Percentiles rank a stretch among this genome's conserved stretches.
Evolutionary conservation across 2,329 filamentous ascomycete genomes (phyloP).

Genomic region (Endocalyx cinctus): DNA sequence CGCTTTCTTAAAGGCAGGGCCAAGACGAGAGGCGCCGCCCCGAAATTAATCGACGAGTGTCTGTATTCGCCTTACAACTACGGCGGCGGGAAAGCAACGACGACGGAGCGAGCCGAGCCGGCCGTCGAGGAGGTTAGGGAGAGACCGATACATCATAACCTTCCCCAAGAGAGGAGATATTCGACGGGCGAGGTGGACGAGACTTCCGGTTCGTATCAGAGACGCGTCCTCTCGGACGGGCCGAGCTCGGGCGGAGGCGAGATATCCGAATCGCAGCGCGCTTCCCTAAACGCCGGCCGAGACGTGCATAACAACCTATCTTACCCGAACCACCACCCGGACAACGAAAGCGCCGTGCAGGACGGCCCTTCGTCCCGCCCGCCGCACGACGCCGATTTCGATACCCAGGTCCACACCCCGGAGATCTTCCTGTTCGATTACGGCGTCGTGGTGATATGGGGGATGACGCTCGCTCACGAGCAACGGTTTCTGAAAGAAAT

Average conservation of each 20-base stretch:
- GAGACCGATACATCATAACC: constrained; percentile 36
- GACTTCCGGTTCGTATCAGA: constrained; percentile 48
- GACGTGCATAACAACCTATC: constrained; percentile 31
- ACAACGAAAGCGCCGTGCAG: constrained; percentile 29
- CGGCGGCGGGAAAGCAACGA: constrained; percentile 32
- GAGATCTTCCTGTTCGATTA: constrained; percentile 97
- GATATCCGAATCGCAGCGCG: constrained; percentile 21
- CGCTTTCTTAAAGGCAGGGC: constrained; percentile 83
- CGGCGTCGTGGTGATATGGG: constrained; percentile 96
- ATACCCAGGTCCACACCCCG: constrained; percentile 83
- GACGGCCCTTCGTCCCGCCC: constrained; percentile 26
- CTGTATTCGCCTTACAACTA: constrained; percentile 95
- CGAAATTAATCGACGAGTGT: constrained; percentile 95
- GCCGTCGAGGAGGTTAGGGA: constrained; percentile 27
- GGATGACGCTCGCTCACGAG: constrained; percentile 89
- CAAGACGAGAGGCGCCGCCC: constrained; percentile 72
- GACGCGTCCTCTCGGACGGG: constrained; percentile 62
- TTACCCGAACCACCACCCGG: constrained; percentile 21
- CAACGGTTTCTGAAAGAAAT: constrained; percentile 89
- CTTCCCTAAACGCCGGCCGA: constrained; percentile 18
- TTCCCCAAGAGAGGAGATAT: constrained; percentile 62
- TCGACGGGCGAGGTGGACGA: constrained; percentile 70
- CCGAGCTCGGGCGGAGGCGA: constrained; percentile 31
- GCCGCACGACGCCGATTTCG: constrained; percentile 62
- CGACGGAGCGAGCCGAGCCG: constrained; percentile 33